Evolutionary conservation across 106 monocot genomes (phyloP), one percentile per base, ranked within the genome.

Genomic region (Phalaenopsis aphrodite): DNA sequence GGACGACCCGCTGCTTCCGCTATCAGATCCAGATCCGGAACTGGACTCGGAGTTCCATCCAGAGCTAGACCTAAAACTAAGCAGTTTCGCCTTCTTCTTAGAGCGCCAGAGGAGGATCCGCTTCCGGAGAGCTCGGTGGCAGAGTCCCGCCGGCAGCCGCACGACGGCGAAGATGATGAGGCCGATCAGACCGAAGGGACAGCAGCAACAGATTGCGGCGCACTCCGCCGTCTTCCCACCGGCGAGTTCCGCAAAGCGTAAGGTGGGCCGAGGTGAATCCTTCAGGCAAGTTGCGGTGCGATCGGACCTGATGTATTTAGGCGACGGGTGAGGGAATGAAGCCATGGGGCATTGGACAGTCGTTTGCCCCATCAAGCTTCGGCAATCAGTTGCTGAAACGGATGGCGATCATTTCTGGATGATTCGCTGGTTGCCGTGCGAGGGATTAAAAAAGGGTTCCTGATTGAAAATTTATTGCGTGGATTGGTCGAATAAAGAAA

Each of bases 131-230:
- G 81, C 80, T 11, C 71, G 56, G 73, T 78, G 75, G 79, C 43
- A 49, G 39, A 89, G 81, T 7, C 79, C 85, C 0, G 81, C 83
- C 55, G 88, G 88, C 0, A 89, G 81, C 61, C 76, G 75, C 56
- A 89, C 85, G 17, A 74, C 49, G 16, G 83, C 81, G 67, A 69
- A 56, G 19, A 86, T 43, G 21, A 89, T 41, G 47, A 88, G 81
- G 8, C 73, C 55, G 43, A 84, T 8, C 17, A 86, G 39, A n/a
- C 86, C 81, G 76, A 86, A 89, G 19, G 88, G 85, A 71, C 83
- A 84, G 81, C 88, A 88, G 78, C 88, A 89, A 43, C 48, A 67
- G 10, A 89, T 43, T 19, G 85, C 88, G 2, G 83, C 83, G 78
- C 88, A 88, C 55, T 83, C 85, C 38, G 88, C 88, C 36, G 88